Base-by-base conservation (phyloP, 2,329 filamentous ascomycete genomes). In the Aspergillus caelatus region DNA sequence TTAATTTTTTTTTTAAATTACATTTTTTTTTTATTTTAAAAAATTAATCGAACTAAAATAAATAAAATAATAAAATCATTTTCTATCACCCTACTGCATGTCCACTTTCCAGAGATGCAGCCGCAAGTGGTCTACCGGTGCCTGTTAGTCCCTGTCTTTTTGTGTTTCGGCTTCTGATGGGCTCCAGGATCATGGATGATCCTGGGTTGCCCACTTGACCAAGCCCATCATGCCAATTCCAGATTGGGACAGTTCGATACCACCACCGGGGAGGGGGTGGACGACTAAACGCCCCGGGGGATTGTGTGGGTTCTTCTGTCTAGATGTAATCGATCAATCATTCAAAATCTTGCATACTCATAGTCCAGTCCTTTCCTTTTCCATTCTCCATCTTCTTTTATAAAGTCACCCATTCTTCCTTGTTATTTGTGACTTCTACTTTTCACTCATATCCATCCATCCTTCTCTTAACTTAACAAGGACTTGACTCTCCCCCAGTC, bases 101-200 rank as follows among this genome's bases (percentile, higher is more conserved):
- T 59, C 62, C 60, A 60, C 55, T 61, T 19, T 55, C 60, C 57
- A 68, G 61, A 63, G 60, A 58, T 68, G 62, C 67, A 68, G 63
- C 60, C 48, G 60, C 58, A 63, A 41, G 54, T 60, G 57, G 48
- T 63, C 46, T 60, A 63, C 63, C 62, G 58, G 62, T 65, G 66
- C 58, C 61, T 63, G 63, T 65, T 64, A 63, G 63, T 56, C 60
- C 62, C 60, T 60, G 62, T 62, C 57, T 60, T 39, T 11, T 64
- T 36, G 57, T 64, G 68, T 70, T 70, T 70, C 67, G 68, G 65
- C 65, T 66, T 62, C 52, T 68, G 65, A 68, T 68, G 66, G 64
- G 63, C 61, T 66, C 67, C 66, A 64, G 68, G 68, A 69, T 70
- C 61, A 70, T 68, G 67, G 67, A 70, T 70, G 68, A 58, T 69